phyloP scores from a whole-genome alignment of 176 grass and related monocot species.

The Alloteropsis semialata region DNA sequence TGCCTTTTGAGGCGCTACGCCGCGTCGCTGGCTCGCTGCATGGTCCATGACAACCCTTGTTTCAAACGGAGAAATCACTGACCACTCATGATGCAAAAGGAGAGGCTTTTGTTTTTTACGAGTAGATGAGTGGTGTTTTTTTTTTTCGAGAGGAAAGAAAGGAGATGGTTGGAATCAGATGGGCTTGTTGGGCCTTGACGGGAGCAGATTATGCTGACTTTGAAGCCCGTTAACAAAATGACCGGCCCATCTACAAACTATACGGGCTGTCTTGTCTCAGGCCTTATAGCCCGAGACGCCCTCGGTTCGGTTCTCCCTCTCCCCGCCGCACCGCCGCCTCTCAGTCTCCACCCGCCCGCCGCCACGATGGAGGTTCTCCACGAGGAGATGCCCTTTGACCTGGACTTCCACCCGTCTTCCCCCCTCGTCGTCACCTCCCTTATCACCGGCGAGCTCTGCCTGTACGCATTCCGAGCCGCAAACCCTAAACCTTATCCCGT shows the following conservation, averaged over 20 bases:
- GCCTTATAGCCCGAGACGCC: not conserved
- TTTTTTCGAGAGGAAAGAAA: no score
- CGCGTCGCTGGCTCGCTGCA: not conserved
- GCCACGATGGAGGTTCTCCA: conserved; percentile 73
- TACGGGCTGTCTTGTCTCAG: conserved; percentile 1
- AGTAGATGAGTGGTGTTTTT: not conserved
- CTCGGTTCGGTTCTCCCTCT: not conserved
- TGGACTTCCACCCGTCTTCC: conserved; percentile 77
- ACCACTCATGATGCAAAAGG: not conserved
- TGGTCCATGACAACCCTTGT: no score
- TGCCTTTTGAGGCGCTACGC: conserved; percentile 21
- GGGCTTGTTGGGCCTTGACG: not conserved
- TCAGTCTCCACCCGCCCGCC: not conserved
- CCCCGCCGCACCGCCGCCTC: not conserved
- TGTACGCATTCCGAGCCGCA: conserved; percentile 35
- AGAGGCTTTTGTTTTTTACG: not conserved
- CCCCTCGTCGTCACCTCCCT: conserved; percentile 71
- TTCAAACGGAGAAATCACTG: not conserved
- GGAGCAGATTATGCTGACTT: not conserved
- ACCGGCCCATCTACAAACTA: not conserved
- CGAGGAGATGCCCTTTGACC: conserved; percentile 79
- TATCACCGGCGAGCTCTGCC: conserved; percentile 72
- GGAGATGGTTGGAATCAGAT: not conserved
- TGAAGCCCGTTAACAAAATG: not conserved
- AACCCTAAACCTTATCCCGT: not conserved